Evolutionary conservation across 805 yeast genomes (phyloP).

Genomic region (Pichia exigua): DNA sequence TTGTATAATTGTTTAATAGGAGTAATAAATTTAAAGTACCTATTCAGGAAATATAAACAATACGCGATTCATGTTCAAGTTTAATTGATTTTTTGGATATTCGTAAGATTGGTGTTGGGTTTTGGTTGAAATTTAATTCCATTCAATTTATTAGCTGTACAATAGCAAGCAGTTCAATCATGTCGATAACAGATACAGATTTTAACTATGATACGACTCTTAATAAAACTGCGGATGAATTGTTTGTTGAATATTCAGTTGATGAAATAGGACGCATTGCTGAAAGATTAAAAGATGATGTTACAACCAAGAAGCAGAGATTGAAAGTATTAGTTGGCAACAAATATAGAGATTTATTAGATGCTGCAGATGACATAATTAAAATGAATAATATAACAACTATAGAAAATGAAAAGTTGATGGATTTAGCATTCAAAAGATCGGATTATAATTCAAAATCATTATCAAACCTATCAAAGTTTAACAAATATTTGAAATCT

Average conservation of each 20-base stretch:
- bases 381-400: constrained; percentile 25
- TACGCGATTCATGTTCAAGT: background rate
- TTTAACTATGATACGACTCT: constrained; percentile 1
- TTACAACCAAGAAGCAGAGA: constrained; percentile 17
- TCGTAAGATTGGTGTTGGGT: background rate
- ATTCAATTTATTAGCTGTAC: background rate
- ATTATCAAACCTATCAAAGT: constrained; percentile 17
- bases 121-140: background rate
- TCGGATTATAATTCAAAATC: constrained; percentile 21
- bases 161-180: background rate
- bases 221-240: constrained; percentile 15
- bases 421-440: constrained; percentile 23
- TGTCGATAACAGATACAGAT: background rate
- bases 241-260: constrained; percentile 24
- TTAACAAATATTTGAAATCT: constrained; percentile 9
- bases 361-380: constrained; percentile 32
- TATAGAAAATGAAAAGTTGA: constrained; percentile 20
- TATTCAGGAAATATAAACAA: background rate
- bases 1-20: background rate
- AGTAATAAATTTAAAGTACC: background rate
- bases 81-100: background rate
- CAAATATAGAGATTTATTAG: constrained; percentile 30
- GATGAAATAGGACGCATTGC: constrained; percentile 22
- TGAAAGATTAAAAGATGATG: constrained; percentile 16
- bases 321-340: constrained; percentile 27